Evolutionary conservation across 176 grass and related monocot species (phyloP), one percentile per base, ranked within the genome.

Genomic region (Avena eriantha): DNA sequence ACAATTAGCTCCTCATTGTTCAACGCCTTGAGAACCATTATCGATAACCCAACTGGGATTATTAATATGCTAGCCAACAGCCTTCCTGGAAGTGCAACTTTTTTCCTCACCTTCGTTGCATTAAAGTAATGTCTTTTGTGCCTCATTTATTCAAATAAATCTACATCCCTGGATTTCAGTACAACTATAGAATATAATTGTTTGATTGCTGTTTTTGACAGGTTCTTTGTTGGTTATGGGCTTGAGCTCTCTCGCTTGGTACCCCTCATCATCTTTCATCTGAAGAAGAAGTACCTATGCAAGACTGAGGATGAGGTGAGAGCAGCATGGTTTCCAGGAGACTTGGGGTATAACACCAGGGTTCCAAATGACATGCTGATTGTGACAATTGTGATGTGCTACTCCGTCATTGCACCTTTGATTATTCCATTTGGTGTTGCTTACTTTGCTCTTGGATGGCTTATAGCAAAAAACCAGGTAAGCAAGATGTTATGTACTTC

Each of bases 171-270:
- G 22, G 57, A 83, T 84, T 70, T 86, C 35, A 41, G 10, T 70
- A 54, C 26, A 86, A 39, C 4, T 69, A 59, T 47, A 41, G 60
- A 50, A 77, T 31, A 50, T 89, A 82, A 83, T 74, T 84, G 29
- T 67, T 66, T 45, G 10, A n/a, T 77, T 90, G 17, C 73, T 88
- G 17, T 9, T 56, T 47, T 86, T 55, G 3, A n/a, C 89, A 99
- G 97, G 84, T 96, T 94, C 85, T 99, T 99, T 53, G 87, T 99
- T 84, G 97, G 97, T 60, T 99, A 99, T 59, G 97, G 94, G 47
- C 97, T 99, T 73, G 90, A 99, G 77, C 88, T 96, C 26, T 99
- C 97, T 47, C 97, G 92, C 2, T 9, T 99, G 82, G 94, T 96
- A 69, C 97, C 97, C 73, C 79, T 99, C 59, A 90, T 99, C 70